Evolutionary conservation across 306 rosid species (phyloP), one percentile per base, ranked within the genome.

Genomic region (Quercus wislizeni): DNA sequence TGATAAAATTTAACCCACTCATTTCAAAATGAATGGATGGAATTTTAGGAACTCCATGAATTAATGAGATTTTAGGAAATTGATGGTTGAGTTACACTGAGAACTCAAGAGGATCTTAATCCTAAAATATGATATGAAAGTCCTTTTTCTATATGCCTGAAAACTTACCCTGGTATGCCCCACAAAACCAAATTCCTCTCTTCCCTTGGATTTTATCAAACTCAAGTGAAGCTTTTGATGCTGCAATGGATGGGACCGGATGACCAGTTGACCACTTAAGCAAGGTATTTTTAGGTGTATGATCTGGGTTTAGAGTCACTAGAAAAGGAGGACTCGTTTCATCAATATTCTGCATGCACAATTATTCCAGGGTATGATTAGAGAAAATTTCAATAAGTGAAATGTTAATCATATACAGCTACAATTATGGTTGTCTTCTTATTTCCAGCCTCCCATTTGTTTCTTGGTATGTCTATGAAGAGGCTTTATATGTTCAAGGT

Each of bases 131-230:
- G 5, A 12, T 49, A 49, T 49, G 54, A 11, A 49, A 49, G 8
- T 5, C 6, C 1, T n/a, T n/a, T 35, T 69, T 6, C 6, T 49
- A 27, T 57, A 74, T 74, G 80, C 55, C 83, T 43, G 65, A 83
- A 58, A 68, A 15, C 83, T 74, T 76, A 92, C 98, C 98, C 68
- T 85, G 95, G 80, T 92, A 95, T 52, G 97, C 97, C 35, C 98
- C 99, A 79, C 90, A 90, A 82, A 91, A 95, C 99, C 99, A 95
- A 58, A 95, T 87, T 79, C 90, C 83, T 88, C 99, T 87, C 68
- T 87, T 91, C 51, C 99, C 99, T 91, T 95, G 98, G 86, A 95
- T 91, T 46, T 18, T 78, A 27, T 81, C 75, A 55, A 92, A 85
- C 80, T 95, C 94, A 62, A 71, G 71, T 3, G 91, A 87, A 71